Evolutionary conservation across 805 yeast species (phyloP).

Genomic region (Komagataella pseudopastoris): DNA sequence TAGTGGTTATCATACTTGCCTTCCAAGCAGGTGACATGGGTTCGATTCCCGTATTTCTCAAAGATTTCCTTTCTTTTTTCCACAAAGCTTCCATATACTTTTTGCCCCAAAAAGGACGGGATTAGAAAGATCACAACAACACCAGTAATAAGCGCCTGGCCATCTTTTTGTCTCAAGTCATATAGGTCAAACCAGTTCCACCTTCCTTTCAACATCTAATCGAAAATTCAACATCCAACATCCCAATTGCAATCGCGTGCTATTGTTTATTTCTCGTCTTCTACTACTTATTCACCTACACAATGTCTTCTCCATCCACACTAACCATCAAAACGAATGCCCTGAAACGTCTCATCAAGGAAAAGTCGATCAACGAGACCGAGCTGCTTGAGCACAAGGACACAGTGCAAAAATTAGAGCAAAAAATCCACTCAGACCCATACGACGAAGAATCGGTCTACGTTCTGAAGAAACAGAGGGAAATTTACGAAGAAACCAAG

Average conservation of each 20-base stretch:
- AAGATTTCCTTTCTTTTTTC: conserved; percentile 16
- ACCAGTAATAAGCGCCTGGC: no score
- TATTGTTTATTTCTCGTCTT: not conserved
- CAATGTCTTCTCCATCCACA: conserved; percentile 2
- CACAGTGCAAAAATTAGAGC: conserved; percentile 4
- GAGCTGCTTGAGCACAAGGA: conserved; percentile 5
- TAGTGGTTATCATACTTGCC: conserved; percentile 88
- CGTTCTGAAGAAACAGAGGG: conserved; percentile 11
- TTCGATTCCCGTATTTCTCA: conserved; percentile 89
- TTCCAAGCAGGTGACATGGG: conserved; percentile 93
- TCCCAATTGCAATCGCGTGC: not conserved
- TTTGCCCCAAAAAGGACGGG: not conserved
- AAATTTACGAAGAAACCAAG: conserved; percentile 15
- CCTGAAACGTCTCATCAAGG: conserved; percentile 2
- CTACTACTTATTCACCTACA: not conserved
- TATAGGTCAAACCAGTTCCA: not conserved
- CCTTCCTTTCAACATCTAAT: not conserved
- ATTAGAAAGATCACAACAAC: not conserved
- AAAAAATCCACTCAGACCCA: conserved; percentile 6
- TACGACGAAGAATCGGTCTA: conserved; percentile 13
- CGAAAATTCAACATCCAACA: not conserved
- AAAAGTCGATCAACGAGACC: not conserved
- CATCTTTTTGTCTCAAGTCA: no score
- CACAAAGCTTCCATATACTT: conserved; percentile 2
- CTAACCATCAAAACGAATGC: conserved; percentile 1